These are phyloP conservation scores for Trichopus zeylanicus DNA, from an alignment of 116 monocot genomes.

Conservation along the genomic window DNA sequence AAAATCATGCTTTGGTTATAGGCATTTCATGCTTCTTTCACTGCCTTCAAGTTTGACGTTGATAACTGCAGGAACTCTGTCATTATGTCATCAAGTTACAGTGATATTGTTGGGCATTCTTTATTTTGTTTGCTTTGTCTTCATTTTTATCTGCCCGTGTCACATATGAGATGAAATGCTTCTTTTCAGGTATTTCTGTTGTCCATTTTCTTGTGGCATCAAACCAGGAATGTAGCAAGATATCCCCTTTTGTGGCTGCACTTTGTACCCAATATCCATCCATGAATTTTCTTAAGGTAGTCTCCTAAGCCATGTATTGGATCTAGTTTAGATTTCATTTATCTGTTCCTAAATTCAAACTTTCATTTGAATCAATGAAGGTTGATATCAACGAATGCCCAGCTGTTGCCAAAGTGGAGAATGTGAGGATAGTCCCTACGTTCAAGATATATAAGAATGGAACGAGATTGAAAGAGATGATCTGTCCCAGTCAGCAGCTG, in stretches of 20 bases:
- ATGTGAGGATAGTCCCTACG: constrained; percentile 40
- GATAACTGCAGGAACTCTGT: neutral
- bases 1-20: neutral
- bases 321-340: too few species aligned
- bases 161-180: neutral
- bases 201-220: constrained; percentile 25
- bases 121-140: neutral
- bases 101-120: neutral
- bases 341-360: too few species aligned
- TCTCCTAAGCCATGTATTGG: too few species aligned
- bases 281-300: constrained; percentile 35
- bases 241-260: constrained; percentile 12
- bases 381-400: constrained; percentile 18
- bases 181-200: constrained; percentile 25
- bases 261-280: constrained; percentile 24
- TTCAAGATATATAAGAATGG: constrained; percentile 55
- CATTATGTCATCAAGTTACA: neutral
- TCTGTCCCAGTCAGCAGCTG: constrained; percentile 36
- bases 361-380: too few species aligned
- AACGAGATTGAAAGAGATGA: constrained; percentile 42
- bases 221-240: constrained; percentile 17
- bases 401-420: constrained; percentile 40
- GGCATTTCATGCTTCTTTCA: neutral
- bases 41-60: neutral
- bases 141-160: neutral